These are phyloP conservation scores for Malassezia pachydermatis DNA, from an alignment of 1,284 basidiomycete genomes.

Conservation along the genomic window DNA sequence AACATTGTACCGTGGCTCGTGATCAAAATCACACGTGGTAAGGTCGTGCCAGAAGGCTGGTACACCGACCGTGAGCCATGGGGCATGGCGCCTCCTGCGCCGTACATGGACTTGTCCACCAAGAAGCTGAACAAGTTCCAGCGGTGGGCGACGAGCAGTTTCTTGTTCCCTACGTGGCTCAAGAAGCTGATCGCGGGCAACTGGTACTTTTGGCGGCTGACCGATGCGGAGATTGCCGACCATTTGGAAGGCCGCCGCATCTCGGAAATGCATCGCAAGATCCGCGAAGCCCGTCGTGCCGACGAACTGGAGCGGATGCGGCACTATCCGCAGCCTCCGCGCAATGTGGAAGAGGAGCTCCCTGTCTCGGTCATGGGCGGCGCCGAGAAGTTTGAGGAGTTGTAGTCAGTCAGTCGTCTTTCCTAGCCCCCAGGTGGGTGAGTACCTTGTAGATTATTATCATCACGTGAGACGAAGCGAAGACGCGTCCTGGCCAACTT, in stretches of 20 bases:
- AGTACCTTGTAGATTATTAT: slow-evolving; percentile 4
- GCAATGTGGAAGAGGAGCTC: slow-evolving; percentile 1
- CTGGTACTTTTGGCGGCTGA: slow-evolving; percentile 41
- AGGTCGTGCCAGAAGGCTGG: slow-evolving; percentile 58
- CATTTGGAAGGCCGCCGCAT: slow-evolving; percentile 36
- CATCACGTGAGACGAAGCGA: slow-evolving; percentile 3
- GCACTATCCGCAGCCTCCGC: not conserved
- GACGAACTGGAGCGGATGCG: slow-evolving; percentile 22
- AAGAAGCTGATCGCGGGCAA: slow-evolving; percentile 34
- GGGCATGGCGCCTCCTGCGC: slow-evolving; percentile 20
- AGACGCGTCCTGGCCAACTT: not conserved
- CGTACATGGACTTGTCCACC: slow-evolving; percentile 22
- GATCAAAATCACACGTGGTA: slow-evolving; percentile 56
- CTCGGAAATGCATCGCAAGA: slow-evolving; percentile 25
- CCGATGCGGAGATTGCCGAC: slow-evolving; percentile 37
- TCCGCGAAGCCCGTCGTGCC: slow-evolving; percentile 26
- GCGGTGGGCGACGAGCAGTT: slow-evolving; percentile 2
- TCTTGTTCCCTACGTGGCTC: slow-evolving; percentile 41
- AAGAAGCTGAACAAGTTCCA: slow-evolving; percentile 18
- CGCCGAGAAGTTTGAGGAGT: not conserved
- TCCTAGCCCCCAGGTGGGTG: not conserved
- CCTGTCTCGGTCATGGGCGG: slow-evolving; percentile 1
- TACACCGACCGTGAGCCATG: slow-evolving; percentile 44
- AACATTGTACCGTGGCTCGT: slow-evolving; percentile 60
- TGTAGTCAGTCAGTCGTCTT: not conserved